phyloP scores from a whole-genome alignment of 768 basidiomycete genomes.

The Trichaptum fuscoviolaceum region DNA sequence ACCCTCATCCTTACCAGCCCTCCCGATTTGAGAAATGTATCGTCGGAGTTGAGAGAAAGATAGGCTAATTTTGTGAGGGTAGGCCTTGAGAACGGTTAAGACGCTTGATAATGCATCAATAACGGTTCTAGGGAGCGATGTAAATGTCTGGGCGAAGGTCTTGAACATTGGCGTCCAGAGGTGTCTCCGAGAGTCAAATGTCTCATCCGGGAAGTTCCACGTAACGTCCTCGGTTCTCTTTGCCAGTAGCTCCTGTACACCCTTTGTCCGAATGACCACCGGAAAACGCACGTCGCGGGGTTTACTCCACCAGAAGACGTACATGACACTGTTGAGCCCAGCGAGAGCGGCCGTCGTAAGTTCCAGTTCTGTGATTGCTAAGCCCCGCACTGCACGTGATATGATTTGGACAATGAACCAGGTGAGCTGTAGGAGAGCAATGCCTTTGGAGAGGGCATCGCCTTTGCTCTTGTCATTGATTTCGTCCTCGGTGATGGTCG shows the following conservation, averaged over 20 bases:
- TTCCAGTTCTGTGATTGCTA: background rate
- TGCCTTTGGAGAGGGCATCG: background rate
- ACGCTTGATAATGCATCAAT: too few species aligned
- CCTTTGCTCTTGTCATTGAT: constrained; percentile 3
- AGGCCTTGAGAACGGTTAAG: too few species aligned
- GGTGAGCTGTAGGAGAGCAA: background rate
- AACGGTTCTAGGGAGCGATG: too few species aligned
- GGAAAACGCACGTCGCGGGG: constrained; percentile 8
- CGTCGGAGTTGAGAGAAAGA: too few species aligned
- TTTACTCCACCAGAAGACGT: constrained; percentile 11
- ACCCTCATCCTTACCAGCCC: too few species aligned
- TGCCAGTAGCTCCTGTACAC: background rate
- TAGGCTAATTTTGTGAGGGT: too few species aligned
- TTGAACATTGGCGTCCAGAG: background rate
- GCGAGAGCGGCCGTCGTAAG: background rate
- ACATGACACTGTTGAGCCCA: constrained; percentile 8
- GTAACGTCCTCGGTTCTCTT: background rate
- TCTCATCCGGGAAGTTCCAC: background rate
- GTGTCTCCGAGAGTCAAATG: background rate
- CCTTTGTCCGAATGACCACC: background rate
- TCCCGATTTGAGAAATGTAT: too few species aligned
- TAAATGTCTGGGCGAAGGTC: too few species aligned
- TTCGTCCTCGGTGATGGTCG: constrained; percentile 1
- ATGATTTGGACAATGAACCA: constrained; percentile 3
- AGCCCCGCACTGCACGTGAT: background rate